Evolutionary conservation across 805 yeast species (phyloP), one percentile per base, ranked within the genome.

Genomic region (Yarrowia yakushimensis): DNA sequence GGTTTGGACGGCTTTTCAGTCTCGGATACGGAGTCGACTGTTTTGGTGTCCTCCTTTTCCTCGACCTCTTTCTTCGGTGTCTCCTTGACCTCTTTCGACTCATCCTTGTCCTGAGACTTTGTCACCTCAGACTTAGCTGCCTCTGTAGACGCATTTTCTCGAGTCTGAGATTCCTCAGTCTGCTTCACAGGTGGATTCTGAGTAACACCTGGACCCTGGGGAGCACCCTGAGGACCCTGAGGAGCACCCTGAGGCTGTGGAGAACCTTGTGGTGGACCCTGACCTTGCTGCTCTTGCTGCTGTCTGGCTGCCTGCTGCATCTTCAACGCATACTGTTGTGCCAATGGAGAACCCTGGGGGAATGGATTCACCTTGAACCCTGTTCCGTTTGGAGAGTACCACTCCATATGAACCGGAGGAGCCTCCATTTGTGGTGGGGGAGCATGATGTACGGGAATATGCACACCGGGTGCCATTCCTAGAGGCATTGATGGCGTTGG

Each of bases 331-430:
- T 52, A 39, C 33, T 52, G 59, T 43, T 34, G 43, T 0, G 59
- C 59, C 22, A 52, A 13, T 1, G 59, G 59, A 3, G 43, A 34
- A 0, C 59, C 59, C 18, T 52, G 59, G 2, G 59, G 59, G 11
- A 52, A 52, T 6, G 59, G 59, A 18, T 52, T 52, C 43, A 52
- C n/a, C n/a, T 52, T 52, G 17, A 23, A 52, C 6, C 59, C 59
- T 9, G 59, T 33, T 4, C 59, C 59, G 12, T 52, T 33, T 3
- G 59, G 59, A 11, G 17, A 25, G 17, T 52, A 52, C 43, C 42
- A 34, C 43, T 52, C 59, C 42, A 18, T 25, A 8, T 33, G 59
- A 20, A 48, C 57, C 7, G 39, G 57, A 1, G 52, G 52, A 30
- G 52, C 36, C 15, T 45, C 52, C 36, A 45, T 28, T 4, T 18